These are phyloP conservation scores for Cryphonectria carpinicola DNA, from an alignment of 2,329 filamentous ascomycete genomes.

Conservation along the genomic window DNA sequence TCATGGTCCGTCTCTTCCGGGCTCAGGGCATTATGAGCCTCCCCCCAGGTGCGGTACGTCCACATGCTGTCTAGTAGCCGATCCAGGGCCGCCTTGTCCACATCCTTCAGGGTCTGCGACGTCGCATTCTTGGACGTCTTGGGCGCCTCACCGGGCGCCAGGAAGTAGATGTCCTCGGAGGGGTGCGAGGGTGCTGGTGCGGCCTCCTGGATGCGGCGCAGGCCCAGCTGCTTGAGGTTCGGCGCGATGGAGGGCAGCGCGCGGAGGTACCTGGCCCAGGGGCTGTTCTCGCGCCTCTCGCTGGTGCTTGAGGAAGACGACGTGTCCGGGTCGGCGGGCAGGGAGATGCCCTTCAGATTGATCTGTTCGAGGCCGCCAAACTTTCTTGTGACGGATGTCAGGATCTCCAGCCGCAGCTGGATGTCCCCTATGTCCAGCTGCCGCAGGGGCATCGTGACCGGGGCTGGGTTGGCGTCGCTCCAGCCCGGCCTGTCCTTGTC, in stretches of 20 bases:
- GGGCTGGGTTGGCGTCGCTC: slow-evolving; percentile 16
- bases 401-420: neutral
- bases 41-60: neutral
- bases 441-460: slow-evolving; percentile 16
- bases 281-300: neutral
- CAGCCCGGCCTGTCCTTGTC: neutral
- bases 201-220: neutral
- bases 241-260: neutral
- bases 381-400: slow-evolving; percentile 13
- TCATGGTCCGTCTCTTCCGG: slow-evolving; percentile 27
- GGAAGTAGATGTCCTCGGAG: neutral
- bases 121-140: neutral
- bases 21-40: slow-evolving; percentile 9
- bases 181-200: neutral
- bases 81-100: slow-evolving; percentile 8
- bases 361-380: slow-evolving; percentile 13
- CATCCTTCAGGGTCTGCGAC: neutral
- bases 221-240: slow-evolving; percentile 6
- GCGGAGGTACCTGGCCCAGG: slow-evolving; percentile 22
- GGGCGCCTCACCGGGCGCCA: neutral
- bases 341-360: neutral
- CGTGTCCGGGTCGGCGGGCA: neutral
- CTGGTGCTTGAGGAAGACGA: neutral
- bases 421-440: slow-evolving; percentile 19
- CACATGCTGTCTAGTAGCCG: neutral